Evolutionary conservation across 306 rosid genomes (phyloP).

Genomic region (Gleditsia sinensis): DNA sequence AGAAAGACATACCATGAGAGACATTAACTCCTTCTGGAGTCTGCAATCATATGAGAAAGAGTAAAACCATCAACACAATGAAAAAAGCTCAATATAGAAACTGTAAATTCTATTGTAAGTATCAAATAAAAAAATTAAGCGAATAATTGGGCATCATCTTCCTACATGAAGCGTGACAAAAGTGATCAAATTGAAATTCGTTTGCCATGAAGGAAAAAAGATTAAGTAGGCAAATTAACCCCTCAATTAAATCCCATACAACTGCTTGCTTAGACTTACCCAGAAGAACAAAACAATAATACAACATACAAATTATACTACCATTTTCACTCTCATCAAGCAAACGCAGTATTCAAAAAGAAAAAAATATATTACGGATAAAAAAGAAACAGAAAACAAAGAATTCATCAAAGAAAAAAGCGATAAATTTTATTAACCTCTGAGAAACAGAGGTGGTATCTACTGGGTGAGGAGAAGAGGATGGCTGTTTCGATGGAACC

Average conservation of each 20-base stretch:
- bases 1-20: slow-evolving; percentile 76
- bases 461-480: slow-evolving; percentile 53
- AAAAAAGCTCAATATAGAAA: not conserved
- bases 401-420: not conserved
- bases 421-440: slow-evolving; percentile 51
- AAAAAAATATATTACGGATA: too few species aligned
- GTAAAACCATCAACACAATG: slow-evolving; percentile 32
- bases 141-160: not conserved
- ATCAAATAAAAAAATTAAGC: not conserved
- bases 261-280: not conserved
- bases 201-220: not conserved
- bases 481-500: slow-evolving; percentile 49
- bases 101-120: slow-evolving; percentile 27
- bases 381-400: slow-evolving; percentile 31
- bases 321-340: not conserved
- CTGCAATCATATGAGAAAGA: slow-evolving; percentile 46
- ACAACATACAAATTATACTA: not conserved
- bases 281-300: not conserved
- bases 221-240: not conserved
- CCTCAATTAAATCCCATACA: not conserved
- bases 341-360: not conserved
- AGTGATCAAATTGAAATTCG: slow-evolving; percentile 14
- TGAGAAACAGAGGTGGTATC: slow-evolving; percentile 79
- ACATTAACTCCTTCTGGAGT: slow-evolving; percentile 97
- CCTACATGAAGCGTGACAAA: too few species aligned